Evolutionary conservation across 192 early-diverging fungal genomes (phyloP), one percentile per base, ranked within the genome.

Genomic region (Allomyces macrogynus): DNA sequence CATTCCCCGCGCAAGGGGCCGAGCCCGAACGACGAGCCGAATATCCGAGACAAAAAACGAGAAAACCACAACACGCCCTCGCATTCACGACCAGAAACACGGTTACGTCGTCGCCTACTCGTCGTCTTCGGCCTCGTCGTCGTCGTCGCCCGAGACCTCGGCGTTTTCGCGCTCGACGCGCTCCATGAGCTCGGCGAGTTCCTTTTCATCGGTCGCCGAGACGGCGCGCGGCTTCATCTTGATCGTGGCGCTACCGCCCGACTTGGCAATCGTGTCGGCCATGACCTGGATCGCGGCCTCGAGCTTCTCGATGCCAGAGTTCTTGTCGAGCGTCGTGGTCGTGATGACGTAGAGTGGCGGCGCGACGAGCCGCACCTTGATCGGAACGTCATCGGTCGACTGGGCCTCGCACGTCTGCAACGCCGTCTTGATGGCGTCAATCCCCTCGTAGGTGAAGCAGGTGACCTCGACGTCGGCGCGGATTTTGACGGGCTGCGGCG

Each of bases 261-360:
- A 74, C 61, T 78, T 80, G 65, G 82, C 84, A 66, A 99, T 85
- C 40, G 78, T 77, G 67, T 87, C 82, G 74, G 91, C 89, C 63
- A 89, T 88, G 24, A 77, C 84, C 32, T 74, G 76, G 62, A 99
- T 84, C 24, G 90, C 90, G 72, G 86, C 84, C 74, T 96, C 88
- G 84, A 98, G 85, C 26, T 83, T 80, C 63, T 87, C 80, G 69
- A 99, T 83, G 64, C 92, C 95, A 44, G 77, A 68, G 25, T 74
- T 76, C 75, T 93, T 94, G 65, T 97, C 91, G 54, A 89, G 66
- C 22, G 88, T 83, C 62, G 86, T 86, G 12, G 90, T 87, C 60
- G 87, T 84, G 70, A 99, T 85, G 61, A 95, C 92, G 73, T 97
- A 99, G 57, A 90, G 76, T 22, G 95, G 95, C 40, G 95, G 91